Evolutionary conservation across 495 filamentous ascomycete genomes (phyloP), one percentile per base, ranked within the genome.

Genomic region (Aspergillus conjunctus): DNA sequence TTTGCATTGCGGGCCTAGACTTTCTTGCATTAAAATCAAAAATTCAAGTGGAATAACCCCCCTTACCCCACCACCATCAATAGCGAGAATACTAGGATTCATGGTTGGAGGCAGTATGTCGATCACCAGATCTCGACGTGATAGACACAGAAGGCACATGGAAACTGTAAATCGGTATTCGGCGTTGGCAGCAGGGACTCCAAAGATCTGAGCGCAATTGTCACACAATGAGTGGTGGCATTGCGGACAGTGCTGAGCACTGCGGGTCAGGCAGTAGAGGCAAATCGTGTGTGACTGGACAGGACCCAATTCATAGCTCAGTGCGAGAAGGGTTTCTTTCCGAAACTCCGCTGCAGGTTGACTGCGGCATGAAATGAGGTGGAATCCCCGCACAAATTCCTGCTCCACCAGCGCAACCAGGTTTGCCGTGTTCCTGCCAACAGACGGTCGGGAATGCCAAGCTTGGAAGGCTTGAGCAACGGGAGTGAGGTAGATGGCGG

Each of bases 21-120:
- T 15, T 53, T 69, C 64, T 45, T 78, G 59, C n/a, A 78, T 54
- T 5, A 74, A 48, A 10, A 65, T 32, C 2, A 77, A 64, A 44
- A 69, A 71, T 46, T 76, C 66, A 8, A 79, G 62, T 3, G 67
- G 70, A 22, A 76, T 65, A 12, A 74, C 65, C 18, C 69, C 74
- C 20, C 70, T 61, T 14, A 71, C 66, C 1, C 72, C 67, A 14
- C 70, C 68, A 26, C 72, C 65, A 51, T 79, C 70, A 48, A 79
- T 69, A 37, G 72, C 69, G 9, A 79, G 62, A 10, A 79, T 68
- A 18, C 62, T 51, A 1, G 68, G 66, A n/a, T 68, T 70, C 22
- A 70, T 64, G 1, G 71, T 77, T 2, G 67, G 68, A 1, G 69
- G 73, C 33, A 77, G 67, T 9, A 74, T 21, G 32, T 68, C 65